These are phyloP conservation scores for Leccinellum luteum DNA, from an alignment of 768 basidiomycete species.

Conservation along the genomic window DNA sequence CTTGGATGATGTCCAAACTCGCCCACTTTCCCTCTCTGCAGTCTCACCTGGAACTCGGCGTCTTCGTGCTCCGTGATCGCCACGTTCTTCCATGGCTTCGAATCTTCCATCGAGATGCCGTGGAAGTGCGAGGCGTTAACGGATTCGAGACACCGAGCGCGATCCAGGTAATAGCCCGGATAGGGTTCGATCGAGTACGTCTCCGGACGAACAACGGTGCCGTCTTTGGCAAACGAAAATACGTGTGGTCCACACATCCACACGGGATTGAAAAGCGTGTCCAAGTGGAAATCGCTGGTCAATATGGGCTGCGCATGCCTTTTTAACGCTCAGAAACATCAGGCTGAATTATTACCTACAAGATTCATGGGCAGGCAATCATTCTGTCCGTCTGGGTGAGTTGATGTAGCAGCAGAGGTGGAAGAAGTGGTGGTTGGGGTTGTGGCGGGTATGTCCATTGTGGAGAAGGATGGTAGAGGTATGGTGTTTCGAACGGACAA, in stretches of 20 bases:
- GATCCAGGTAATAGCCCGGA: background rate
- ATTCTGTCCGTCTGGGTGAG: background rate
- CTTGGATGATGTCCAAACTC: no score
- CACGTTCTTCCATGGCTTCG: slow-evolving; percentile 22
- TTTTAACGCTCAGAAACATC: background rate
- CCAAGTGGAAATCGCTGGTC: slow-evolving; percentile 43
- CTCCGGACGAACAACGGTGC: slow-evolving; percentile 8
- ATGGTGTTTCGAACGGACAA: background rate
- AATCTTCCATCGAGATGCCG: background rate
- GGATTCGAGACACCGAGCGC: background rate
- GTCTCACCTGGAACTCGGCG: slow-evolving; percentile 1
- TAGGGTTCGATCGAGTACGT: background rate
- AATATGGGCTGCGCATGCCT: background rate
- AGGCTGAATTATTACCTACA: background rate
- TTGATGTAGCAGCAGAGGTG: background rate
- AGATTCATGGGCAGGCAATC: background rate
- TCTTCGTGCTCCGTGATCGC: slow-evolving; percentile 16
- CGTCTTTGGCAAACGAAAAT: slow-evolving; percentile 9
- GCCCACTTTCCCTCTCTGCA: background rate
- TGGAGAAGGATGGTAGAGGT: background rate
- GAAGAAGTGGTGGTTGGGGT: background rate
- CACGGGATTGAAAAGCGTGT: slow-evolving; percentile 42
- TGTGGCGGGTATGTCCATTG: background rate
- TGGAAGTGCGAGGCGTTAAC: background rate
- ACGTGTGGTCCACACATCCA: slow-evolving; percentile 26